A percentile compares a stretch with the other conserved stretches of the same genome.
Conservation (phyloP, 148 eudicot genomes). For the Rhododendron henanense region DNA sequence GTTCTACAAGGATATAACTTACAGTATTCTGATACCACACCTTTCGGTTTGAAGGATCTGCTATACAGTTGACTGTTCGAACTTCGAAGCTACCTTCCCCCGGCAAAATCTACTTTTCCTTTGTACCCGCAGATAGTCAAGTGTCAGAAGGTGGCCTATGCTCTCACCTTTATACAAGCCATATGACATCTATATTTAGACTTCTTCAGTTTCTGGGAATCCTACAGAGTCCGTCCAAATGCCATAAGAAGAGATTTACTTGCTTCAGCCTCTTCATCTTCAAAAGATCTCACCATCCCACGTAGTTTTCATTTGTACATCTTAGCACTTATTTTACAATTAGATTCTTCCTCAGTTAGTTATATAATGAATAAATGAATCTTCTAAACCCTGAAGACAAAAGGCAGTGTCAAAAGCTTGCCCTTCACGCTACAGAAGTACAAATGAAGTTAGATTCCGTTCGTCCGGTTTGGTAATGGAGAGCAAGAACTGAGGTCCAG, state of each 20-base stretch:
- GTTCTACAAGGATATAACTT: not conserved
- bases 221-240: not conserved
- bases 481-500: constrained; percentile 54
- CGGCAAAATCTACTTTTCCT: constrained; percentile 3
- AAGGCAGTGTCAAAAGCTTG: not conserved
- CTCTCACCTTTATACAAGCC: constrained; percentile 20
- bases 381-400: not conserved
- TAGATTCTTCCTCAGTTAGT: constrained; percentile 2
- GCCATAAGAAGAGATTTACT: not conserved
- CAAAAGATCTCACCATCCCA: constrained; percentile 1
- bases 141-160: not conserved
- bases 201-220: not conserved
- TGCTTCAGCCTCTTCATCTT: constrained; percentile 1
- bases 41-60: not conserved
- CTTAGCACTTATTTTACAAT: constrained; percentile 7
- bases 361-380: not conserved
- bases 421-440: not conserved
- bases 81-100: constrained; percentile 7
- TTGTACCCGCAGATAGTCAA: not conserved
- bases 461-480: constrained; percentile 33
- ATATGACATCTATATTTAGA: not conserved
- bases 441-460: constrained; percentile 11
- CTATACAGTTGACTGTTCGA: not conserved
- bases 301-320: not conserved
- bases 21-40: not conserved